phyloP scores from a whole-genome alignment of 2,329 filamentous ascomycete species.

The Cercospora canescens region DNA sequence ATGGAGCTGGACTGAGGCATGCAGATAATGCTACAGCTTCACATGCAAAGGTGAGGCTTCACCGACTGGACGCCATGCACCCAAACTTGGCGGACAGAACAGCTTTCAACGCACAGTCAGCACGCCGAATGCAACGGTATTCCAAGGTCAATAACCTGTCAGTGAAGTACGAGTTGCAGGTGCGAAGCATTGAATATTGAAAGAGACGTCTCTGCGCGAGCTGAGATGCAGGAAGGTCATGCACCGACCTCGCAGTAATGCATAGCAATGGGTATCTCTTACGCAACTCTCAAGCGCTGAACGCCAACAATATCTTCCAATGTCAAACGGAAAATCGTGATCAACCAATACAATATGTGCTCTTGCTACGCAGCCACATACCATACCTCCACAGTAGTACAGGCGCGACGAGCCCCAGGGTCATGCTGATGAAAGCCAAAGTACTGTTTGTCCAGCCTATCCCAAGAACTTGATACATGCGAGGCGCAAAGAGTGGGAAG shows the following conservation, averaged over 20 bases:
- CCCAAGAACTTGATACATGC: slow-evolving; percentile 40
- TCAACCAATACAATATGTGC: slow-evolving; percentile 24
- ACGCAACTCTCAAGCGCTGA: neutral
- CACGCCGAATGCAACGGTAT: neutral
- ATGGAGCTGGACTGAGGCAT: neutral
- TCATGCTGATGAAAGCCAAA: slow-evolving; percentile 24
- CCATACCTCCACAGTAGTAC: slow-evolving; percentile 26
- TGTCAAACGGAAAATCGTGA: neutral
- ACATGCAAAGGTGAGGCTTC: neutral
- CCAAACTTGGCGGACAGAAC: neutral
- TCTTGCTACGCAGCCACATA: slow-evolving; percentile 21
- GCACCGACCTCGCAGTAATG: neutral
- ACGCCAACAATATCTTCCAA: neutral
- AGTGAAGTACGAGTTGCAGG: neutral
- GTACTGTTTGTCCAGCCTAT: slow-evolving; percentile 42
- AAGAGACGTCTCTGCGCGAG: neutral
- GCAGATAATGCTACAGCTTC: neutral
- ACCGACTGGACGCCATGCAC: neutral
- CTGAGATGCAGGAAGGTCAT: neutral
- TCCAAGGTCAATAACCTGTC: neutral
- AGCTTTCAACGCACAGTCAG: neutral
- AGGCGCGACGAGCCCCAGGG: slow-evolving; percentile 21
- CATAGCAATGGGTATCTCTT: neutral
- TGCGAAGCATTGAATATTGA: neutral
- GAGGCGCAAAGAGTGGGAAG: slow-evolving; percentile 53